Evolutionary conservation across 1,284 basidiomycete genomes (phyloP), one percentile per base, ranked within the genome.

Genomic region (Heterobasidion occidentale): DNA sequence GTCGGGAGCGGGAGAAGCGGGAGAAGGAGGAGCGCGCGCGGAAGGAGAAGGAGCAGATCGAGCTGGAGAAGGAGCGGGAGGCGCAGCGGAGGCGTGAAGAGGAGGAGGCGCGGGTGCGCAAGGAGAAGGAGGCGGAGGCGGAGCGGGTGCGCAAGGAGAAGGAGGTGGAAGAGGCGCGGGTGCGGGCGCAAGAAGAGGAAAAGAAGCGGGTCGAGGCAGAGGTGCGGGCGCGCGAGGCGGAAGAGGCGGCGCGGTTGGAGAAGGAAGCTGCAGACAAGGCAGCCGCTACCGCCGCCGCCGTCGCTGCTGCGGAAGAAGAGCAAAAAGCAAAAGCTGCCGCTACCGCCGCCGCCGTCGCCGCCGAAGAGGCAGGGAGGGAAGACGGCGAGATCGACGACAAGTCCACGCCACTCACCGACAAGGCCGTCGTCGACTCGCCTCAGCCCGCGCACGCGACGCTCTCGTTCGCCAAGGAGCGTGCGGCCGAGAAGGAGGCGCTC

Each of bases 401-500:
- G 56, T 68, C 68, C 56, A 63, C 71, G 61, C 68, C 71, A 52
- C 55, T 64, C 33, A 58, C 58, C 27, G 61, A 63, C 15, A 54
- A 62, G 46, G 58, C 57, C 46, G 57, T 66, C 46, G 67, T 70
- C 50, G 63, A 47, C 46, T 17, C n/a, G 34, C 63, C 53, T 62
- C 70, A 60, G 72, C 65, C 67, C 52, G 55, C 61, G 9, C 11
- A 33, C 1, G 1, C 48, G 17, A 9, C 46, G 9, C 45, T 53
- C 9, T 63, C 69, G 19, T 67, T 67, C 51, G 57, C 53, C 27
- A 61, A 63, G 33, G 63, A 66, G 17, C 59, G 63, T 47, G 59
- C 67, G 27, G 59, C 61, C 60, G 68, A 73, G 54, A 83, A 83
- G 63, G 81, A 72, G 47, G 44, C 69, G 19, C 72, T 88, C 27